These are phyloP conservation scores for Dendrobium catenatum DNA, from an alignment of 106 monocot genomes.

Conservation along the genomic window DNA sequence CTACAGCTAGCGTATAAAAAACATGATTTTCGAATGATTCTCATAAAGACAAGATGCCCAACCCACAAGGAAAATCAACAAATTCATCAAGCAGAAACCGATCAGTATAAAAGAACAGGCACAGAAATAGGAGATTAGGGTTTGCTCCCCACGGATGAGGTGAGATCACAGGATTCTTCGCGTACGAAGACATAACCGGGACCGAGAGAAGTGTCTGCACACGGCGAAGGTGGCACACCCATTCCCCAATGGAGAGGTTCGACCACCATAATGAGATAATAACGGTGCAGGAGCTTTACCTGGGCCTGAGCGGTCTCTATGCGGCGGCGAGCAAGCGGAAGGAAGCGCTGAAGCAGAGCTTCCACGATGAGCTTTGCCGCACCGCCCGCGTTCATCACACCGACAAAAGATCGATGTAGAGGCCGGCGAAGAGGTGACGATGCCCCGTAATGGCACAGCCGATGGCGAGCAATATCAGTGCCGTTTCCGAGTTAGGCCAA, in stretches of 20 bases:
- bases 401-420: not conserved
- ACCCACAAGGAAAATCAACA: not conserved
- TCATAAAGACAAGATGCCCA: not conserved
- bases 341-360: slow-evolving; percentile 85
- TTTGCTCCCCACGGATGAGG: not conserved
- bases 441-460: too few relatives aligned
- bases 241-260: not conserved
- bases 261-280: not conserved
- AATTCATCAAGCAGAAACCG: not conserved
- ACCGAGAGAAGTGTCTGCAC: not conserved
- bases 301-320: slow-evolving; percentile 98
- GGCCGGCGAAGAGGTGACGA: not conserved
- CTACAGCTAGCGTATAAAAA: not conserved
- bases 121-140: not conserved
- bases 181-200: not conserved
- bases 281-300: slow-evolving; percentile 25
- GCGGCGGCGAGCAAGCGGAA: slow-evolving; percentile 90
- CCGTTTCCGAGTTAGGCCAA: too few relatives aligned
- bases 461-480: too few relatives aligned
- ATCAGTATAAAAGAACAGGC: not conserved
- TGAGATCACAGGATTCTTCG: not conserved
- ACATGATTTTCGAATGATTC: not conserved
- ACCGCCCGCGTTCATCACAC: slow-evolving; percentile 71
- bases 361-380: slow-evolving; percentile 97
- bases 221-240: not conserved